Evolutionary conservation across 2,329 filamentous ascomycete species (phyloP).

Genomic region (Fulvia fulva): DNA sequence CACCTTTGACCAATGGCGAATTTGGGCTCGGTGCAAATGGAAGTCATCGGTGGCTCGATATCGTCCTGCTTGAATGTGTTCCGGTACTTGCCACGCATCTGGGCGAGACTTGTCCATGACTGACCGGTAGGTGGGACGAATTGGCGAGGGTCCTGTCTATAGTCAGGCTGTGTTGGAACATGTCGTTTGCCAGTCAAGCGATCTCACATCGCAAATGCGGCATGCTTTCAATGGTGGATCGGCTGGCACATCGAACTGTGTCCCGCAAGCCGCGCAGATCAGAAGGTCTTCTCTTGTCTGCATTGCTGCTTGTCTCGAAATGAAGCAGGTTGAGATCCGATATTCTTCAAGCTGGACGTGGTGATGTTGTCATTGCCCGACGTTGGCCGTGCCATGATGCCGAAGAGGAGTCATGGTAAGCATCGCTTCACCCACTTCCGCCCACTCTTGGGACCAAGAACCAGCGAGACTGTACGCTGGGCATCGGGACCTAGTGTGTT

Average conservation of each 20-base stretch:
- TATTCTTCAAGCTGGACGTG: not conserved
- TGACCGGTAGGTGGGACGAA: conserved; percentile 64
- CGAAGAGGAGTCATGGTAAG: not conserved
- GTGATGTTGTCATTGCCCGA: conserved; percentile 1
- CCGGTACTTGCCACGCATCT: conserved; percentile 39
- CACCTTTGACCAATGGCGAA: conserved; percentile 73
- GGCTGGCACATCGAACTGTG: conserved; percentile 59
- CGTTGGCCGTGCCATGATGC: not conserved
- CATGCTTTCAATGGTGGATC: conserved; percentile 52
- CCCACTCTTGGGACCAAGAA: not conserved
- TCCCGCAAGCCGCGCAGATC: conserved; percentile 66
- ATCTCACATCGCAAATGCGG: conserved; percentile 66
- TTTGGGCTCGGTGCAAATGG: conserved; percentile 44
- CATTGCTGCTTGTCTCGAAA: not conserved
- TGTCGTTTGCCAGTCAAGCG: not conserved
- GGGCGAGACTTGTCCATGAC: conserved; percentile 58
- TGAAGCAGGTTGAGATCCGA: no score
- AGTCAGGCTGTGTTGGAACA: not conserved
- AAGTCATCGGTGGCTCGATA: conserved; percentile 44
- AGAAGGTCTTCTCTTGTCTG: conserved; percentile 41
- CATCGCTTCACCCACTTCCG: not conserved
- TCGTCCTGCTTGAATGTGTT: conserved; percentile 54
- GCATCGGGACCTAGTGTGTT: not conserved
- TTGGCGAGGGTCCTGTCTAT: conserved; percentile 57
- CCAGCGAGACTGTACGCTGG: not conserved